These are phyloP conservation scores for Cyberlindnera bimundalis DNA, from an alignment of 805 yeast species.

Conservation along the genomic window DNA sequence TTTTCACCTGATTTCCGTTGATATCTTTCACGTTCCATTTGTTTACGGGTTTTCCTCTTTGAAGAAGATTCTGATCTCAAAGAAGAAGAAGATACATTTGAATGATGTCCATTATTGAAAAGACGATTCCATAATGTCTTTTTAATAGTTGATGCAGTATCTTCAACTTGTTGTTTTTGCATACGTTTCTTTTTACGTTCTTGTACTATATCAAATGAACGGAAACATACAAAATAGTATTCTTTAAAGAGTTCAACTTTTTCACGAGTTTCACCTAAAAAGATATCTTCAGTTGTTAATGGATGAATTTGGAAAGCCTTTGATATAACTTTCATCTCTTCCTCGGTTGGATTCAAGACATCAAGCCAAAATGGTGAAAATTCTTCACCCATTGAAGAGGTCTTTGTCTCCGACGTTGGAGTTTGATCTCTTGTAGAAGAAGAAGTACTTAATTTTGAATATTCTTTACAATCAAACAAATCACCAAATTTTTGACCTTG, in stretches of 20 bases:
- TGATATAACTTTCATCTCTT: slow-evolving; percentile 88
- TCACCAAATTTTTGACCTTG: slow-evolving; percentile 60
- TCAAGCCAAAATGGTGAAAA: slow-evolving; percentile 89
- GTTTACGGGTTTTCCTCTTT: slow-evolving; percentile 29
- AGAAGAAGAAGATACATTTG: slow-evolving; percentile 11
- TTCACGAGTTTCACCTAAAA: slow-evolving; percentile 90
- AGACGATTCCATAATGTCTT: slow-evolving; percentile 10
- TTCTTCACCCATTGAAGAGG: slow-evolving; percentile 17
- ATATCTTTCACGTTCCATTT: slow-evolving; percentile 33
- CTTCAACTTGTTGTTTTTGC: slow-evolving; percentile 1
- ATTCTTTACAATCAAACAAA: slow-evolving; percentile 49
- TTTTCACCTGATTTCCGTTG: slow-evolving; percentile 43
- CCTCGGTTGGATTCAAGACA: slow-evolving; percentile 89
- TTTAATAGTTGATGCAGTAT: slow-evolving; percentile 6
- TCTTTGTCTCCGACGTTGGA: slow-evolving; percentile 12
- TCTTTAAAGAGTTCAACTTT: slow-evolving; percentile 90
- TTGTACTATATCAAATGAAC: slow-evolving; percentile 76
- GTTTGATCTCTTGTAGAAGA: slow-evolving; percentile 9
- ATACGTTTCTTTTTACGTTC: slow-evolving; percentile 48
- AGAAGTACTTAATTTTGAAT: slow-evolving; percentile 14
- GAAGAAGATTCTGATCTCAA: slow-evolving; percentile 24
- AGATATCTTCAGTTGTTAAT: slow-evolving; percentile 91
- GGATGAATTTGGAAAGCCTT: slow-evolving; percentile 96
- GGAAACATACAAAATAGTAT: slow-evolving; percentile 88
- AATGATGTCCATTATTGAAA: slow-evolving; percentile 14